Evolutionary conservation across 768 basidiomycete genomes (phyloP).

Genomic region (Gloeophyllum trabeum): DNA sequence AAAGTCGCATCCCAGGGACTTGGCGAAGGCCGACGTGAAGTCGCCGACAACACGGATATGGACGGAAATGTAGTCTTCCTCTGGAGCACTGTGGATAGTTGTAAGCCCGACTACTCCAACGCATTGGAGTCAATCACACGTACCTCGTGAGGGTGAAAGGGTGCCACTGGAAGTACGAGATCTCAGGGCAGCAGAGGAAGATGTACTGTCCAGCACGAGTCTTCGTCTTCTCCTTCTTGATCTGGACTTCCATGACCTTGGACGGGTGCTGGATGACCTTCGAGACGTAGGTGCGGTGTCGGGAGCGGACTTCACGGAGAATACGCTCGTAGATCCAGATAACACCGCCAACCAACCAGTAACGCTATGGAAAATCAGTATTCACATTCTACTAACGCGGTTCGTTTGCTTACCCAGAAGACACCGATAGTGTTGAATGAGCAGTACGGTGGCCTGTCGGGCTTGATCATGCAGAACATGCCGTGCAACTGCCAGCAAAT

Average conservation of each 20-base stretch:
- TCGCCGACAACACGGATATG: slow-evolving; percentile 91
- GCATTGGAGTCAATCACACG: slow-evolving; percentile 13
- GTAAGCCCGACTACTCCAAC: slow-evolving; percentile 4
- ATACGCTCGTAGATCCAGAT: slow-evolving; percentile 86
- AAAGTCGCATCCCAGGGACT: slow-evolving; percentile 78
- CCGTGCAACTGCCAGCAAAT: slow-evolving; percentile 91
- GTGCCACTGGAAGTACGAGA: slow-evolving; percentile 96
- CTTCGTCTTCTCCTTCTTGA: slow-evolving; percentile 89
- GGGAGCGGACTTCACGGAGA: slow-evolving; percentile 83
- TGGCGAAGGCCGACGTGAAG: slow-evolving; percentile 76
- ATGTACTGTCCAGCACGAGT: slow-evolving; percentile 88
- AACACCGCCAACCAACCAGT: slow-evolving; percentile 81
- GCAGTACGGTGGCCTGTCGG: slow-evolving; percentile 83
- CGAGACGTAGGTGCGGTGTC: slow-evolving; percentile 86
- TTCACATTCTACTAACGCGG: slow-evolving; percentile 5
- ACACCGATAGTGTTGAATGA: slow-evolving; percentile 79
- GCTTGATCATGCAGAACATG: slow-evolving; percentile 95
- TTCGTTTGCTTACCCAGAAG: slow-evolving; percentile 71
- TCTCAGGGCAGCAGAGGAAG: slow-evolving; percentile 82
- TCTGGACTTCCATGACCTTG: slow-evolving; percentile 89
- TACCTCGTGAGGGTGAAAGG: slow-evolving; percentile 93
- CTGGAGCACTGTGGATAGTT: slow-evolving; percentile 69
- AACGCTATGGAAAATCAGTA: slow-evolving; percentile 38
- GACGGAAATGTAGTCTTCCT: slow-evolving; percentile 90
- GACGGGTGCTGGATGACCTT: slow-evolving; percentile 95